Base-by-base conservation (phyloP, 805 yeast genomes). In the Candida parachauliodes region DNA sequence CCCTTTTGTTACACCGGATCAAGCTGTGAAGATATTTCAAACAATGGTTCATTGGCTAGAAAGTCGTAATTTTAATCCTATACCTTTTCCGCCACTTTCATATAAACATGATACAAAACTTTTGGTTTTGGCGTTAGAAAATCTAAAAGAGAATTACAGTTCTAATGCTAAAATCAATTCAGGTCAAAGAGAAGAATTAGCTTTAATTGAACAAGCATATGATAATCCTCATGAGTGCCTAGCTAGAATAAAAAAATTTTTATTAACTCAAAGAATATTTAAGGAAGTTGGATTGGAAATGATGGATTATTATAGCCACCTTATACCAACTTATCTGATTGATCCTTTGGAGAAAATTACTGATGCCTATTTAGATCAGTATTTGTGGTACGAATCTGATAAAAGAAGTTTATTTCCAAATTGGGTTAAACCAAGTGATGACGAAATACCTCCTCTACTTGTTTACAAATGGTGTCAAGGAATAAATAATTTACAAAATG, bases 391-490 rank as follows among this genome's bases (percentile, higher is more conserved):
- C 59, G 98, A 93, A 55, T 91, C 93, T 8, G 96, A 87, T 38
- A 81, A 84, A 54, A 65, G 96, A 42, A 77, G 81, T 6, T 60
- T 93, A 19, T 93, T 93, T 61, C 99, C 99, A 3, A 83, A 81
- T 55, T 93, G 98, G 98, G 74, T 93, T 27, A 93, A 93, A 55
- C 98, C 99, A 7, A 79, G 85, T 48, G 98, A 93, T 51, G 75
- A 85, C 20, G 98, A 93, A 59, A 83, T 93, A 16, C 95, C 98
- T 0, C 98, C 96, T 0, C 59, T 89, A 22, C 66, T 91, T 43
- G 95, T 85, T 1, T 88, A 91, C 62, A 91, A 89, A 54, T 93
- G 96, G 95, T 80, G 88, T 50, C 94, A 86, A 51, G 96, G 96
- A 10, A 71, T 93, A 32, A 91, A 88, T 55, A 87, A 88, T 47